phyloP scores from a whole-genome alignment of 257 asterid species.

The Petunia secreta region DNA sequence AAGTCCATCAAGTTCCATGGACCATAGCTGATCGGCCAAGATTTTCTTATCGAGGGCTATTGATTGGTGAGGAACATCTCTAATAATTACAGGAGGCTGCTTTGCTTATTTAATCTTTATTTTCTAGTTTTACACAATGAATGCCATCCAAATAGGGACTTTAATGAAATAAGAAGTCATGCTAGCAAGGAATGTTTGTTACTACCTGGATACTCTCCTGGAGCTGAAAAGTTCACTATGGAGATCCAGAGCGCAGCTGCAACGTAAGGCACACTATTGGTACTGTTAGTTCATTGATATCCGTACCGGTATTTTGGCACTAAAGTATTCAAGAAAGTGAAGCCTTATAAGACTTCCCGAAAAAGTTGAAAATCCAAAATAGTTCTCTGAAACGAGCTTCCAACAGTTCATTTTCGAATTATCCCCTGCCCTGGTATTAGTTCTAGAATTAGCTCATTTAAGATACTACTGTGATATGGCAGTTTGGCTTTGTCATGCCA shows the following conservation, averaged over 20 bases:
- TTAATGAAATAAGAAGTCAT: not conserved
- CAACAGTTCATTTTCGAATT: not conserved
- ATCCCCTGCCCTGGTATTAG: not conserved
- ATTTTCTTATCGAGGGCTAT: constrained; percentile 86
- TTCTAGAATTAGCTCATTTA: not conserved
- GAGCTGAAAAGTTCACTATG: not conserved
- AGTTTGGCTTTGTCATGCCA: not conserved
- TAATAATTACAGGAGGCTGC: not conserved
- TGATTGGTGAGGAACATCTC: constrained; percentile 67
- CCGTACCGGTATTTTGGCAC: not conserved
- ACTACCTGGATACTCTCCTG: not conserved
- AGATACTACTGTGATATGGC: not conserved
- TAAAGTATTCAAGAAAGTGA: not conserved
- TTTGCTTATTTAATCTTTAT: not conserved
- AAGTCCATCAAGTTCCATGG: constrained; percentile 84
- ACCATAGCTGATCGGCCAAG: constrained; percentile 79
- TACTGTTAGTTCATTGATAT: not conserved
- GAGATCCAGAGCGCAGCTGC: not conserved
- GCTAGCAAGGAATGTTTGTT: not conserved
- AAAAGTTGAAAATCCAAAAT: not conserved
- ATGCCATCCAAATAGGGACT: not conserved
- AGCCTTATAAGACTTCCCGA: not conserved
- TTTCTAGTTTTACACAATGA: not conserved
- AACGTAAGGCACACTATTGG: not conserved
- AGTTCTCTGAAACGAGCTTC: not conserved